Evolutionary conservation across 768 basidiomycete species (phyloP).

Genomic region (Paxillus ammoniavirescens): DNA sequence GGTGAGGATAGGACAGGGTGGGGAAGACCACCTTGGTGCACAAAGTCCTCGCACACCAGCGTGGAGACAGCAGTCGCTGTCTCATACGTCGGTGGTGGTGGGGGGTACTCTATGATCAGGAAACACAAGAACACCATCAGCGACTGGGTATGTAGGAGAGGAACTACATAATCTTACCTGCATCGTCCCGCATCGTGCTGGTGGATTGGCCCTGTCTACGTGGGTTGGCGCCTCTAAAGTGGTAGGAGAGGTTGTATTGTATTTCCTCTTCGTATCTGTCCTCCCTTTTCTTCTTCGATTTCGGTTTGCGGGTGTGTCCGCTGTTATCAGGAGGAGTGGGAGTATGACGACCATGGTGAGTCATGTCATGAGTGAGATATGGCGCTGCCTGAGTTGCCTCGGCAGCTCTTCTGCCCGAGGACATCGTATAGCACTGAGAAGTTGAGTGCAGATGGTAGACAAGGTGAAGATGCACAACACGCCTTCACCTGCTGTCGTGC

Average conservation of each 20-base stretch:
- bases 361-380: constrained; percentile 56
- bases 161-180: constrained; percentile 20
- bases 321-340: constrained; percentile 51
- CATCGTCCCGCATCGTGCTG: constrained; percentile 28
- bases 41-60: constrained; percentile 40
- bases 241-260: constrained; percentile 29
- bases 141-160: neutral
- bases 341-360: constrained; percentile 52
- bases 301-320: constrained; percentile 38
- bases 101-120: constrained; percentile 54
- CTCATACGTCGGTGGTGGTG: constrained; percentile 77
- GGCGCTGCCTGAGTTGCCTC: constrained; percentile 40
- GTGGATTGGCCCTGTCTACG: constrained; percentile 26
- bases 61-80: constrained; percentile 44
- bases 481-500: constrained; percentile 35
- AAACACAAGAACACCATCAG: constrained; percentile 20
- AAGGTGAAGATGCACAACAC: constrained; percentile 37
- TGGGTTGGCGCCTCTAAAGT: constrained; percentile 31
- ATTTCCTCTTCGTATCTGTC: constrained; percentile 44
- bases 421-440: constrained; percentile 35
- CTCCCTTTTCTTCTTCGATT: constrained; percentile 45
- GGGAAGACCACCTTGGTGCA: constrained; percentile 26
- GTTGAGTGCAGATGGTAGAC: constrained; percentile 35
- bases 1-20: constrained; percentile 25
- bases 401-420: constrained; percentile 32